Evolutionary conservation across 768 basidiomycete species (phyloP), one percentile per base, ranked within the genome.

Genomic region (Suillus americanus): DNA sequence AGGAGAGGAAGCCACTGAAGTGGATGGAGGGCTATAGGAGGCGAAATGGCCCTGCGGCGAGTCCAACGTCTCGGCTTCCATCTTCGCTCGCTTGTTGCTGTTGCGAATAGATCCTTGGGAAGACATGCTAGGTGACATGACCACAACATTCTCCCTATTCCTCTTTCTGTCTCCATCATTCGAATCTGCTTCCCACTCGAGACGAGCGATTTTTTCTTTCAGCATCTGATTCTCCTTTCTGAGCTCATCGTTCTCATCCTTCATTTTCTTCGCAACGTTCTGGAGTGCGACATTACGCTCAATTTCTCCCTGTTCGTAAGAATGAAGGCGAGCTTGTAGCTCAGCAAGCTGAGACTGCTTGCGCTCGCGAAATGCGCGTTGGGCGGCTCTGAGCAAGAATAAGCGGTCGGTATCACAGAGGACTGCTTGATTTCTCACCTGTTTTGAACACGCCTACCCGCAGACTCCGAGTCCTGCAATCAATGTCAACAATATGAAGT

Each of bases 251-350:
- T 95, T 95, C 73, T 95, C 94, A 68, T 93, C 92, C 77, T 94
- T 95, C 64, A 92, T 83, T 38, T 87, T 86, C 77, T 93, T 94
- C 16, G 91, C 92, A 62, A 92, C 85, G 61, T 83, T 87, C 76
- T 95, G 94, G 25, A 95, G 80, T 54, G 91, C 91, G 59, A 95
- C 86, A 71, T 91, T 94, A 63, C 92, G 87, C 74, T 95, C 91
- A 33, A 94, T 87, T 73, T 95, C 93, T n/a, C 94, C 94, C 73
- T 92, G 91, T 73, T 95, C 93, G 70, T 94, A 95, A 23, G 86
- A 85, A 66, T 91, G 88, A 60, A 95, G 81, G 55, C 92, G 90
- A 59, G 92, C 89, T 77, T 95, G 93, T 41, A 95, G 84, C 67
- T 94, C 93, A 10, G 91, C 88, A 41, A 95, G 88, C 71, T 94